These are phyloP conservation scores for Pichia sp. DNA, from an alignment of 1,139 yeast genomes.

Conservation along the genomic window DNA sequence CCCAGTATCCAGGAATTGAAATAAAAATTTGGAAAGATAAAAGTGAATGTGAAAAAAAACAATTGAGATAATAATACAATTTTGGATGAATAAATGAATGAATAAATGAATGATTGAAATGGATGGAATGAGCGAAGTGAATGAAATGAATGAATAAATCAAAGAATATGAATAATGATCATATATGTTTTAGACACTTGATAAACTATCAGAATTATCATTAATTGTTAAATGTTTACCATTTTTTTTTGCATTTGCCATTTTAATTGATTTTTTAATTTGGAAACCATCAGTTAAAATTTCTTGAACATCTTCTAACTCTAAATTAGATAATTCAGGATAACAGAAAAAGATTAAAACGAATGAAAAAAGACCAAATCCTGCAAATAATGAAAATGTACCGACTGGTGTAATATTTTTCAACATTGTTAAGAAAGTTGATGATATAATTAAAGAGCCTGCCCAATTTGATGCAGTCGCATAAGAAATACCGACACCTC, in stretches of 20 bases:
- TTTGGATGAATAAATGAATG: not conserved
- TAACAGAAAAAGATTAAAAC: conserved; percentile 72
- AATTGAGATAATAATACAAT: not conserved
- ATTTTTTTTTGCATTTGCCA: conserved; percentile 40
- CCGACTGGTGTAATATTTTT: conserved; percentile 91
- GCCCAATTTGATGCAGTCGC: conserved; percentile 97
- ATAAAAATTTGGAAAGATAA: not conserved
- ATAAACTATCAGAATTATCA: not conserved
- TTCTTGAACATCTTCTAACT: conserved; percentile 83
- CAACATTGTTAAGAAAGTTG: conserved; percentile 91
- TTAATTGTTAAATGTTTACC: conserved; percentile 1
- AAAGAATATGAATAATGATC: not conserved
- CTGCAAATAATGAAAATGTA: conserved; percentile 87
- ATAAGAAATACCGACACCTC: conserved; percentile 86
- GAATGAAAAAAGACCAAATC: conserved; percentile 63
- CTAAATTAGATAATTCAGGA: conserved; percentile 88
- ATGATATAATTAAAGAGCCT: conserved; percentile 84
- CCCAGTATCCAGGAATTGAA: not conserved
- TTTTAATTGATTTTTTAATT: conserved; percentile 58
- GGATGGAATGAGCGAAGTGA: not conserved
- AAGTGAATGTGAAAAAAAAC: not conserved
- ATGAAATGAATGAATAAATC: not conserved
- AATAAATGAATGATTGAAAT: not conserved
- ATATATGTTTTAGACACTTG: not conserved
- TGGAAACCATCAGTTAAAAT: conserved; percentile 79